Evolutionary conservation across 352 stramenopile genomes (phyloP), one percentile per base, ranked within the genome.

Genomic region (Pythium aquatile): DNA sequence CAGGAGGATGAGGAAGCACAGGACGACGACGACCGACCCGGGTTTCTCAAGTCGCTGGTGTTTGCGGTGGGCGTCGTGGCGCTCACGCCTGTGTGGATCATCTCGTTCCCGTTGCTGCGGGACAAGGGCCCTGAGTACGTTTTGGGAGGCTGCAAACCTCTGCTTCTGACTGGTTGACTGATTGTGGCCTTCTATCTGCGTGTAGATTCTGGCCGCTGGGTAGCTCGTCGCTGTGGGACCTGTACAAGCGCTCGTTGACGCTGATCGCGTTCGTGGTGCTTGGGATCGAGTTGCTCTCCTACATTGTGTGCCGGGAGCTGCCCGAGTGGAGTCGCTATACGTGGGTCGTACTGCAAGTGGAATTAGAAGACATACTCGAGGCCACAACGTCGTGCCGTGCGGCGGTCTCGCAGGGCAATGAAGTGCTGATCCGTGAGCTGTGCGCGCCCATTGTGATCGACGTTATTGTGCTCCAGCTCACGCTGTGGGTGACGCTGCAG

Each of bases 181-280:
- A 48, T 10, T 5, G 40, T 48, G 14, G 40, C 29, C 35, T 42
- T 42, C 7, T 51, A 7, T 51, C 5, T 13, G 5, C 20, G 26
- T 33, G 14, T 48, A 93, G 84, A 14, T 83, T 83, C 55, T 94
- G 85, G 83, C 85, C 85, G 46, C 73, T 94, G 33, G 74, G 69
- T 8, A 91, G 83, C 63, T 51, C 65, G 49, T 91, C 82, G 16
- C 53, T 91, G 20, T 73, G 72, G 39, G 68, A 78, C 29, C 69
- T 93, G 3, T 70, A 89, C 47, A 30, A 58, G 13, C 73, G 56
- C 51, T 80, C 77, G 63, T n/a, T 83, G 26, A 39, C 57, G 24
- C 82, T 90, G 58, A 58, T 91, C 39, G 55, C 63, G 33, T 85
- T 80, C 32, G 59, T 87, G 16, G 53, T 68, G 39, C 77, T 78